Evolutionary conservation across 768 basidiomycete genomes (phyloP).

Genomic region (Rickenella mellea): DNA sequence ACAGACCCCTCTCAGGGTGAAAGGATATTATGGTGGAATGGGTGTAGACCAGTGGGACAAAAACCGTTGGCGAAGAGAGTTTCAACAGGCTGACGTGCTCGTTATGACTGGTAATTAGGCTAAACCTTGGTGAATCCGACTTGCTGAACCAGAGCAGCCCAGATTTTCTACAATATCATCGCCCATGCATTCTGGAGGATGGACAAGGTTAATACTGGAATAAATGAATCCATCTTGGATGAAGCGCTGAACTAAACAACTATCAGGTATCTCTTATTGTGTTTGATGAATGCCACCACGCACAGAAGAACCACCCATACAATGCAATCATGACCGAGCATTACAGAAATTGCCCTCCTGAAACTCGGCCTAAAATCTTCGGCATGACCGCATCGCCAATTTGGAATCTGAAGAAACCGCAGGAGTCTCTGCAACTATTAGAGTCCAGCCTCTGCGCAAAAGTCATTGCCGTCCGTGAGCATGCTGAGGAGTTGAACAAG

Average conservation of each 20-base stretch:
- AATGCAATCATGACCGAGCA: conserved; percentile 52
- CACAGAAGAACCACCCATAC: conserved; percentile 46
- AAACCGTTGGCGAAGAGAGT: conserved; percentile 51
- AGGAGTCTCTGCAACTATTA: conserved; percentile 48
- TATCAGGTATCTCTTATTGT: conserved; percentile 44
- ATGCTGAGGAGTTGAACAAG: conserved; percentile 52
- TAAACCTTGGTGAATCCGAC: background rate
- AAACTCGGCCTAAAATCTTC: conserved; percentile 69
- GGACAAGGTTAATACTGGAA: conserved; percentile 32
- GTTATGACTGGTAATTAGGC: conserved; percentile 68
- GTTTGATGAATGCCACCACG: conserved; percentile 52
- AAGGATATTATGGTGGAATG: conserved; percentile 59
- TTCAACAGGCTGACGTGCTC: conserved; percentile 60
- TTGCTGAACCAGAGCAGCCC: conserved; percentile 35
- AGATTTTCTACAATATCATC: conserved; percentile 73
- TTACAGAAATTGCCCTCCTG: conserved; percentile 30
- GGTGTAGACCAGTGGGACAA: conserved; percentile 66
- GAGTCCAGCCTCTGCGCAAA: conserved; percentile 68
- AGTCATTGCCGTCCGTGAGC: conserved; percentile 64
- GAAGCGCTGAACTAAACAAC: background rate
- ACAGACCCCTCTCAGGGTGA: conserved; percentile 58
- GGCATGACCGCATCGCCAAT: conserved; percentile 91
- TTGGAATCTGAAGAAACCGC: conserved; percentile 67
- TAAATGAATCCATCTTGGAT: background rate
- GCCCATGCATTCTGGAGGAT: conserved; percentile 78